These are phyloP conservation scores for Cystobasidium tubakii DNA, from an alignment of 768 basidiomycete genomes.

Conservation along the genomic window DNA sequence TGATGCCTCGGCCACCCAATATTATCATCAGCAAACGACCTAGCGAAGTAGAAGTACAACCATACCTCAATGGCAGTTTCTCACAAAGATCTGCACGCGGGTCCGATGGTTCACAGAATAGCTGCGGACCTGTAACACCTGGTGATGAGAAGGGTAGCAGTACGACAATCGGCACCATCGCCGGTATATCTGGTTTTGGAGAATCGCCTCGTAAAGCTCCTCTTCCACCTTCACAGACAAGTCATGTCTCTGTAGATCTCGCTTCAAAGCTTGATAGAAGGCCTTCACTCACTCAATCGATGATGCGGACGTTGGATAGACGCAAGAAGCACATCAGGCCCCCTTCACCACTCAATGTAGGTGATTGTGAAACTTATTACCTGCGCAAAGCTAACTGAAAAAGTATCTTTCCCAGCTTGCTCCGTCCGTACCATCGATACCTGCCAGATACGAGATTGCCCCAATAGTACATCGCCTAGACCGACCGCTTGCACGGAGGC, in stretches of 20 bases:
- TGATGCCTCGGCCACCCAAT: not conserved
- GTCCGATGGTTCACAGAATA: constrained; percentile 27
- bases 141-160: not conserved
- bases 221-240: not conserved
- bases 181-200: not conserved
- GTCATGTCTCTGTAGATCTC: not conserved
- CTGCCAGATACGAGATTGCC: not conserved
- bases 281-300: constrained; percentile 16
- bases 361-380: not conserved
- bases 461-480: constrained; percentile 9
- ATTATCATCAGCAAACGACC: not conserved
- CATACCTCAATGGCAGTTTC: not conserved
- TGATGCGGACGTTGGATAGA: constrained; percentile 9
- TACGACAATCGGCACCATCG: not conserved
- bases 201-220: constrained; percentile 26
- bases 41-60: not conserved
- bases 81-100: not conserved
- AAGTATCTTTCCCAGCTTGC: too few relatives aligned
- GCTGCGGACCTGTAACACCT: constrained; percentile 21
- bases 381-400: too few relatives aligned
- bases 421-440: not conserved
- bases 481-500: not conserved
- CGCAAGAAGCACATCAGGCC: constrained; percentile 7
- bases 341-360: constrained; percentile 1
- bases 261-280: not conserved